Evolutionary conservation across 371 early-diverging fungal species (phyloP).

Genomic region (Chytridiales sp.): DNA sequence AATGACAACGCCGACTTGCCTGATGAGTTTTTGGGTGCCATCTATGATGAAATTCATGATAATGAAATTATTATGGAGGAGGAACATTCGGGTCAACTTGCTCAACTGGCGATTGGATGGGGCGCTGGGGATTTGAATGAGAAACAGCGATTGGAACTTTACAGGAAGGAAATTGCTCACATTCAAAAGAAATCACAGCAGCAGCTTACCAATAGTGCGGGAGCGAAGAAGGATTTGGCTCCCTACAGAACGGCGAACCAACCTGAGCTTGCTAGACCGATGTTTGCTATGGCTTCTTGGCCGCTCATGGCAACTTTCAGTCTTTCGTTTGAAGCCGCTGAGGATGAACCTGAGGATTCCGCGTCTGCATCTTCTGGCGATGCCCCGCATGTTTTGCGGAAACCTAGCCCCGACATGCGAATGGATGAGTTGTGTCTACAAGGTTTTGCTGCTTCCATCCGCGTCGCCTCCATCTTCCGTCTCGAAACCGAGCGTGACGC

Average conservation of each 20-base stretch:
- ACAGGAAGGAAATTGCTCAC: conserved; percentile 45
- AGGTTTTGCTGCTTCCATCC: conserved; percentile 49
- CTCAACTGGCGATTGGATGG: conserved; percentile 47
- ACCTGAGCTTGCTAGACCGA: conserved; percentile 51
- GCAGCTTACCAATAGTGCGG: conserved; percentile 30
- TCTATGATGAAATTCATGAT: conserved; percentile 50
- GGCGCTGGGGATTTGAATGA: conserved; percentile 48
- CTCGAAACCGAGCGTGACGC: conserved; percentile 61
- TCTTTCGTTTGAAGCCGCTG: conserved; percentile 45
- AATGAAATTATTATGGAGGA: conserved; percentile 61
- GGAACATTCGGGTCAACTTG: conserved; percentile 44
- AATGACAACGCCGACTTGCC: conserved; percentile 51
- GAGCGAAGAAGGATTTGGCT: conserved; percentile 8
- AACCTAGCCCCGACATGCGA: neutral
- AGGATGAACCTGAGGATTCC: conserved; percentile 10
- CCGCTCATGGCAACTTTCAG: conserved; percentile 54
- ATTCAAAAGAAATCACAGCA: conserved; percentile 54
- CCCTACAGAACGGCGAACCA: conserved; percentile 41
- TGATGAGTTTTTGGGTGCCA: conserved; percentile 46
- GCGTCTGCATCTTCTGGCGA: neutral
- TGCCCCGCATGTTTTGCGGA: neutral
- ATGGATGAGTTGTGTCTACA: conserved; percentile 48
- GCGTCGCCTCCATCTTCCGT: conserved; percentile 45
- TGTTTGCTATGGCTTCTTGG: conserved; percentile 53
- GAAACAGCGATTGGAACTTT: conserved; percentile 49